These are phyloP conservation scores for Echium plantagineum DNA, from an alignment of 257 asterid species.

Conservation along the genomic window DNA sequence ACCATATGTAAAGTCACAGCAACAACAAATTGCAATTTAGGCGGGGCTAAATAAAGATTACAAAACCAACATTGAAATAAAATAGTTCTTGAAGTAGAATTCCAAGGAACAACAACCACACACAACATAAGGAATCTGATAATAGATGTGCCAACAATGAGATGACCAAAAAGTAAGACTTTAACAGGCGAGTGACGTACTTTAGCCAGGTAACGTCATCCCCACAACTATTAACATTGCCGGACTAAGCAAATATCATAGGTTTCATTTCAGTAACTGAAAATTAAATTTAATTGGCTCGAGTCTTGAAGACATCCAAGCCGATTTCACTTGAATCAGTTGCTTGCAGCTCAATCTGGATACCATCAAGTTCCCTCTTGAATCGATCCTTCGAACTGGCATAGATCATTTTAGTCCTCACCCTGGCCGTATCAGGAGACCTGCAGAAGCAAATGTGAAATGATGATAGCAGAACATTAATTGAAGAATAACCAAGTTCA, in stretches of 20 bases:
- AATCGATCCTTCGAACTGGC: conserved; percentile 38
- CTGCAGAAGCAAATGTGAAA: conserved; percentile 9
- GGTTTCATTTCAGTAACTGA: conserved; percentile 11
- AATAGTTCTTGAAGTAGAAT: not conserved
- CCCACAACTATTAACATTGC: conserved; percentile 33
- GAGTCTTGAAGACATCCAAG: conserved; percentile 27
- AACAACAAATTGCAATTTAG: conserved; percentile 5
- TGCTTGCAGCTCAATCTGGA: conserved; percentile 39
- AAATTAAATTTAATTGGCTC: conserved; percentile 18
- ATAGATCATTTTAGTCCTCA: conserved; percentile 34
- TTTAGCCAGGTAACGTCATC: conserved; percentile 24
- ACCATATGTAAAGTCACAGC: not conserved
- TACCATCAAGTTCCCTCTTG: conserved; percentile 35
- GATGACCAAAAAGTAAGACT: conserved; percentile 11
- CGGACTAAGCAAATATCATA: conserved; percentile 14
- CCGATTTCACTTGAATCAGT: conserved; percentile 36
- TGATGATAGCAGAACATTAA: not conserved
- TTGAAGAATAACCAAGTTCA: not conserved
- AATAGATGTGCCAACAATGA: conserved; percentile 4
- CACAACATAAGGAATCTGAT: conserved; percentile 13
- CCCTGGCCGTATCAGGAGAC: conserved; percentile 30
- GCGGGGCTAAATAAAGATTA: conserved; percentile 1
- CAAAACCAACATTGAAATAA: not conserved
- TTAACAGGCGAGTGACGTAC: conserved; percentile 20
- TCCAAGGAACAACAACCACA: conserved; percentile 10